Conservation (phyloP, 2,329 filamentous ascomycete genomes). For the Neurospora sp. region DNA sequence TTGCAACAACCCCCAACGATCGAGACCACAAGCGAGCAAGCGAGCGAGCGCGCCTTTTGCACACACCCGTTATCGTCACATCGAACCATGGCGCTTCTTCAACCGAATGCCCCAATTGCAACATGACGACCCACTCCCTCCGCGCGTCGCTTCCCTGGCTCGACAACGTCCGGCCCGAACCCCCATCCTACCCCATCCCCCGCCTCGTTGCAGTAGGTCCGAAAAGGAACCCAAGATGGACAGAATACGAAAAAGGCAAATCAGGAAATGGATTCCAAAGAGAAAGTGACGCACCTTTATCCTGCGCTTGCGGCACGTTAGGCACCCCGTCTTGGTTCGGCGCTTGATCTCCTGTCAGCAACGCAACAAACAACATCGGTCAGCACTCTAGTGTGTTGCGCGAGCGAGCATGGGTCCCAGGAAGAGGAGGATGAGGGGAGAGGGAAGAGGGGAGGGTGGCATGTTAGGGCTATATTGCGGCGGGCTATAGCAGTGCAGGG, state of each 20-base stretch:
- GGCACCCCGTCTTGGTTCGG: conserved; percentile 52
- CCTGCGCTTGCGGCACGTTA: conserved; percentile 51
- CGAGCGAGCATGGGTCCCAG: neutral
- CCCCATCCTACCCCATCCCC: neutral
- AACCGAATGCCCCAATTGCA: neutral
- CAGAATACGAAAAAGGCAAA: neutral
- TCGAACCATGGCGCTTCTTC: neutral
- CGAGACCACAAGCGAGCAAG: neutral
- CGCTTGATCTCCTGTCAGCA: conserved; percentile 48
- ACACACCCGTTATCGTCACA: neutral
- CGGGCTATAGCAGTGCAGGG: conserved; percentile 2
- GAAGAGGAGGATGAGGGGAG: conserved; percentile 1
- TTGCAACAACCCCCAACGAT: neutral
- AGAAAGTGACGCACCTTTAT: conserved; percentile 45
- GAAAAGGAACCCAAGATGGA: conserved; percentile 1
- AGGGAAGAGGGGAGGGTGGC: neutral
- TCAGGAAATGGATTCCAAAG: conserved; percentile 3
- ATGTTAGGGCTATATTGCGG: neutral
- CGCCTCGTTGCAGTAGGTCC: neutral
- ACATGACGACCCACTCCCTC: neutral
- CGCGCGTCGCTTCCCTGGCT: neutral
- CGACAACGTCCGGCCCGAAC: neutral
- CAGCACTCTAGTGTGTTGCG: conserved; percentile 13
- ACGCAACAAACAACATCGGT: conserved; percentile 16
- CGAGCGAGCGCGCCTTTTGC: neutral